Base-by-base conservation (phyloP, 371 early-diverging fungal genomes). In the Rhizopus delemar region DNA sequence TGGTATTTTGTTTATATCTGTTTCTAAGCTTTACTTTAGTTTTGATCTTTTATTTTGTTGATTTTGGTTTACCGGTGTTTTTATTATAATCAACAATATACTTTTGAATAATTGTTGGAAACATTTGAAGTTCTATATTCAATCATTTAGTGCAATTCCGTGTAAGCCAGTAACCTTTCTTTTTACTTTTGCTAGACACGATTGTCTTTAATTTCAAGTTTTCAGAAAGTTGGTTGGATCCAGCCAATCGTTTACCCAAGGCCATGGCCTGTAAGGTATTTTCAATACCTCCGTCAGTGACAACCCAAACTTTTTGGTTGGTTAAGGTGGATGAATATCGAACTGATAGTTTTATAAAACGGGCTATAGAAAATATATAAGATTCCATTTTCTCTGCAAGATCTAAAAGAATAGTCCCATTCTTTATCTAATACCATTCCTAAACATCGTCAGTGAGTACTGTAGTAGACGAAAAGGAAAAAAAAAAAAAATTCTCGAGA, bases 281-380 rank as follows among this genome's bases (percentile, higher is more conserved):
- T 54, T 69, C 69, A 2, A 69, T 57, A 4, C 65, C 62, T 13
- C 69, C 69, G 36, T 69, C 65, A 11, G 69, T 69, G 16, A 69
- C 51, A 4, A 69, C 65, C 61, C 62, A 67, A 5, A 67, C 67
- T 8, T 46, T 53, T 16, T 9, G 62, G 43, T 16, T 36, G 15
- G 43, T 8, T 16, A 38, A 46, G 3, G 60, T 60, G 8, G 62
- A 50, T 8, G 22, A 56, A 13, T 35, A 50, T 43, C 41, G 16
- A 8, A 29, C 12, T 22, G 29, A 48, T 8, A 12, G 4, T 48
- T 8, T 48, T 48, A 48, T 15, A 15, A 43, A 15, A 3, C n/a
- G 6, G n/a, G 43, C 43, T 48, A 22, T 22, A 22, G 22, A 29
- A 22, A 22, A 48, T 3, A 28, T 28, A 22, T 48, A 8, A 29